phyloP scores from a whole-genome alignment of 768 basidiomycete species.

The Lentinula raphanica region DNA sequence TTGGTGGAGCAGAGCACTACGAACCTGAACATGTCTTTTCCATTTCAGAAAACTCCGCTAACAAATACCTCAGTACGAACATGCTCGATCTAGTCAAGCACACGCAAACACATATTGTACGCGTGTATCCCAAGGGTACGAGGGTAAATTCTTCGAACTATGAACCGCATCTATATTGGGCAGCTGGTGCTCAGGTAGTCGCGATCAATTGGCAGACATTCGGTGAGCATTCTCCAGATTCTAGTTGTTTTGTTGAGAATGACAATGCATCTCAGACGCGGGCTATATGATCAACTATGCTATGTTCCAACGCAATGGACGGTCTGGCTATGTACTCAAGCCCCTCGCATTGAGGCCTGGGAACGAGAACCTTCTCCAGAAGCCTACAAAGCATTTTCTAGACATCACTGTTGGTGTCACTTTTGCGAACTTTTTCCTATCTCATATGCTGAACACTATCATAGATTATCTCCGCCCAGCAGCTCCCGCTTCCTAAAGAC shows the following conservation, averaged over 20 bases:
- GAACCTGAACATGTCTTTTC: constrained; percentile 89
- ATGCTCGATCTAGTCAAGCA: constrained; percentile 80
- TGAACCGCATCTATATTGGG: constrained; percentile 87
- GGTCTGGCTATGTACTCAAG: constrained; percentile 86
- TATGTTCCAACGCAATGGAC: constrained; percentile 90
- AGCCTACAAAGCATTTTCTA: constrained; percentile 53
- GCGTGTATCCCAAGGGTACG: constrained; percentile 83
- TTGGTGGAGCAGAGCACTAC: constrained; percentile 83
- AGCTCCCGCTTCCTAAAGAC: constrained; percentile 73
- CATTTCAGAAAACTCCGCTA: constrained; percentile 78
- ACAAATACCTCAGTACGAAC: constrained; percentile 62
- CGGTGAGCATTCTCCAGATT: constrained; percentile 45
- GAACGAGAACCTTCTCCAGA: constrained; percentile 54
- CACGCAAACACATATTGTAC: constrained; percentile 72
- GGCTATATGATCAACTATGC: constrained; percentile 92
- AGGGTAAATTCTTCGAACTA: constrained; percentile 84
- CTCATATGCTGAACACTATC: background rate
- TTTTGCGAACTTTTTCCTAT: background rate
- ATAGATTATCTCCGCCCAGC: constrained; percentile 79
- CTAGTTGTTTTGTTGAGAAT: background rate
- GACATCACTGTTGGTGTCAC: constrained; percentile 40
- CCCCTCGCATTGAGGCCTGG: constrained; percentile 66
- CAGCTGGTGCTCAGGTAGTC: constrained; percentile 81
- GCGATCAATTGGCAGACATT: constrained; percentile 98
- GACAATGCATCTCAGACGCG: constrained; percentile 47